phyloP scores from a whole-genome alignment of 257 asterid species.

The Ilex aquifolium region DNA sequence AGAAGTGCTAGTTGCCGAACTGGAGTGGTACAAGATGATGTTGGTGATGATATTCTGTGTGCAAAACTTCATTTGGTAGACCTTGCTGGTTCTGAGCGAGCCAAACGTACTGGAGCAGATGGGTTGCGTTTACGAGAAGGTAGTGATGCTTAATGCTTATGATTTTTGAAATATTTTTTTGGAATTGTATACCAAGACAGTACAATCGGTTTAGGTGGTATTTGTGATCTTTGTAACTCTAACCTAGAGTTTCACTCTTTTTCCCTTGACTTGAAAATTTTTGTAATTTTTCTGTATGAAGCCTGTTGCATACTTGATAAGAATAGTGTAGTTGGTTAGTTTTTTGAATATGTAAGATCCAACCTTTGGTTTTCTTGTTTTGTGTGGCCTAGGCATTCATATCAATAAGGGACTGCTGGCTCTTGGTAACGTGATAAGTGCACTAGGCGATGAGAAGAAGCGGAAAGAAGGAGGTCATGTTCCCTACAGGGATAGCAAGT shows the following conservation, averaged over 20 bases:
- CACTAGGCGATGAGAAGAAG: conserved; percentile 92
- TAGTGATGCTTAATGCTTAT: conserved; percentile 22
- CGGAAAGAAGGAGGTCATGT: conserved; percentile 97
- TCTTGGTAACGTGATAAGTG: conserved; percentile 97
- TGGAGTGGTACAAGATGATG: conserved; percentile 41
- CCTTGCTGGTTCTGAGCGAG: conserved; percentile 98
- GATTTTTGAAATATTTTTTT: neutral
- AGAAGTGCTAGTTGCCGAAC: conserved; percentile 32
- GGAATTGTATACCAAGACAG: neutral
- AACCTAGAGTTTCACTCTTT: too few species aligned
- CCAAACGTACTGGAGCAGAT: conserved; percentile 98
- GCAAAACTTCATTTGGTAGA: conserved; percentile 97
- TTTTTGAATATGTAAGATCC: too few species aligned
- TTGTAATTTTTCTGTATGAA: too few species aligned
- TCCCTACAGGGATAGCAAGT: conserved; percentile 97
- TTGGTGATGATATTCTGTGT: conserved; percentile 65
- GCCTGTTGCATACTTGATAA: too few species aligned
- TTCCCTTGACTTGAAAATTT: too few species aligned
- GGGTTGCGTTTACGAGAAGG: conserved; percentile 93
- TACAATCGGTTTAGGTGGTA: too few species aligned
- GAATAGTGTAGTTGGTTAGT: too few species aligned
- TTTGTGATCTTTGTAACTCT: too few species aligned
- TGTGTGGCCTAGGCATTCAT: conserved; percentile 67
- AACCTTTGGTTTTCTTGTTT: too few species aligned
- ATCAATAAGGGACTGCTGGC: conserved; percentile 91